Evolutionary conservation across 2,329 filamentous ascomycete genomes (phyloP).

Genomic region (Hypocrella siamensis): DNA sequence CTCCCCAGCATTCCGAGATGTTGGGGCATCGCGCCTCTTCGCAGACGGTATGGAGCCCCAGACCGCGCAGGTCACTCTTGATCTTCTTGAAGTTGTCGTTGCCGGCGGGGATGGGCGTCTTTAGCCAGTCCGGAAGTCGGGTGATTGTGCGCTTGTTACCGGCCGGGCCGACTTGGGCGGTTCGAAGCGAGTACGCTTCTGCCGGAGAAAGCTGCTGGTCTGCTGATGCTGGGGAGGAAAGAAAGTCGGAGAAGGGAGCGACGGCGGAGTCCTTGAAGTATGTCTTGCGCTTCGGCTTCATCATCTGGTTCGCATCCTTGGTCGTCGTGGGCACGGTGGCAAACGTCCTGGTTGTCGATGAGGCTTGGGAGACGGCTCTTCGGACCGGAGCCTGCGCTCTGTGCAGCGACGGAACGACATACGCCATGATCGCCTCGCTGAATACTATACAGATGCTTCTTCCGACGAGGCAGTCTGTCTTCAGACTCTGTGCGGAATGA

Average conservation of each 20-base stretch:
- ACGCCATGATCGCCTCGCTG: no score
- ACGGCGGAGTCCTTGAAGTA: slow-evolving; percentile 46
- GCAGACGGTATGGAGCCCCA: slow-evolving; percentile 89
- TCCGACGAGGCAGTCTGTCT: no score
- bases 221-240: slow-evolving; percentile 25
- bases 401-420: slow-evolving; percentile 24
- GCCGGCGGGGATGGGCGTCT: slow-evolving; percentile 79
- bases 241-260: slow-evolving; percentile 42
- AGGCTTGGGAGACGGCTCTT: slow-evolving; percentile 19
- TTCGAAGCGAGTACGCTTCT: slow-evolving; percentile 45
- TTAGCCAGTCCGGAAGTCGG: slow-evolving; percentile 82
- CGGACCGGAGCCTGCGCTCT: slow-evolving; percentile 26
- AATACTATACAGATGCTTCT: no score
- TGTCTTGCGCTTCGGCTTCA: slow-evolving; percentile 20
- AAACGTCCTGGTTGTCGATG: slow-evolving; percentile 20
- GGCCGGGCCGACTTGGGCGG: slow-evolving; percentile 47
- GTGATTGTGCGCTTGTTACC: slow-evolving; percentile 50
- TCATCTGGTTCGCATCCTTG: slow-evolving; percentile 9
- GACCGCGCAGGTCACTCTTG: slow-evolving; percentile 78
- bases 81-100: slow-evolving; percentile 82
- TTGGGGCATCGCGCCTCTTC: slow-evolving; percentile 96
- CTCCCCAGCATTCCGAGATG: slow-evolving; percentile 96
- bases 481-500: no score
- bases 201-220: slow-evolving; percentile 26
- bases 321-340: slow-evolving; percentile 27